A percentile compares a stretch with the other conserved stretches of the same genome.
Conservation (phyloP, 129 eudicot species). For the Tanacetum coccineum region DNA sequence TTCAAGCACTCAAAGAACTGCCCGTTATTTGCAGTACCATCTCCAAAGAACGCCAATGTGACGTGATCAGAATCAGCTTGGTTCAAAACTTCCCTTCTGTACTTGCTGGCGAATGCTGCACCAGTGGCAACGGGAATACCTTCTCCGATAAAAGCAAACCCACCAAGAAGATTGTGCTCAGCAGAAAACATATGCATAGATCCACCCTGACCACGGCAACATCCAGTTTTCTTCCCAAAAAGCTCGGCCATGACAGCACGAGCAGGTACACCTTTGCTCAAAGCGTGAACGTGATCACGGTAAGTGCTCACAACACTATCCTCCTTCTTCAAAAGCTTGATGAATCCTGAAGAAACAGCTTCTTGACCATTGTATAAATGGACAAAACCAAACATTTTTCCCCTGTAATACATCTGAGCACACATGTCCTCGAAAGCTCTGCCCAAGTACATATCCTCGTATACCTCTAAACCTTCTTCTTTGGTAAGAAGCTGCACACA, state of each 20-base stretch:
- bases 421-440: conserved; percentile 31
- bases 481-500: conserved; percentile 25
- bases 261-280: conserved; percentile 30
- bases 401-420: conserved; percentile 30
- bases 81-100: conserved; percentile 29
- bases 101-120: conserved; percentile 26
- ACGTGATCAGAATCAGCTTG: conserved; percentile 30
- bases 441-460: conserved; percentile 27
- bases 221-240: conserved; percentile 26
- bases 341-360: conserved; percentile 28
- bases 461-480: conserved; percentile 30
- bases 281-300: conserved; percentile 30
- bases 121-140: conserved; percentile 31
- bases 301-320: conserved; percentile 31
- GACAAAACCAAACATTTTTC: conserved; percentile 32
- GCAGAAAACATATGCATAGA: conserved; percentile 32
- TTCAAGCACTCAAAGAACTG: conserved; percentile 33
- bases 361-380: conserved; percentile 31
- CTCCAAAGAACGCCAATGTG: conserved; percentile 28
- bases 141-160: conserved; percentile 28
- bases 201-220: conserved; percentile 31
- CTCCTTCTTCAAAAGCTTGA: conserved; percentile 27
- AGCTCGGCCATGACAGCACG: conserved; percentile 28
- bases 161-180: conserved; percentile 26
- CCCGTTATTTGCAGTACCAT: conserved; percentile 29